Evolutionary conservation across 805 yeast species (phyloP), one percentile per base, ranked within the genome.

Genomic region (Tetrapisispora nanseiensis): DNA sequence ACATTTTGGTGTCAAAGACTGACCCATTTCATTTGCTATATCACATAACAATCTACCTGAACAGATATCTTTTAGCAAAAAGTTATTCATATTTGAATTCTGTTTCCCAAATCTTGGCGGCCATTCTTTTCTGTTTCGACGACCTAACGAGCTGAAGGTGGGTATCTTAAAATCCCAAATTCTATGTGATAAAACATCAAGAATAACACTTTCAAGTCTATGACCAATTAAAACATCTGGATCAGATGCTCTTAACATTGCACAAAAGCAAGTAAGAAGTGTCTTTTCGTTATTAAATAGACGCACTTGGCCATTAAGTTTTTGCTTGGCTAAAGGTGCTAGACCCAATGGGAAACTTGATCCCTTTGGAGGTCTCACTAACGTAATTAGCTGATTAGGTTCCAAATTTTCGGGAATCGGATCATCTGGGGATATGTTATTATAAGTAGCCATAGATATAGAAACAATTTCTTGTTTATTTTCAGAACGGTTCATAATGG

Each of bases 201-300:
- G 62, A 11, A 87, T 79, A 11, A 85, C 73, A 48, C 75, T 76
- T 49, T 90, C 96, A 46, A 92, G 66, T 49, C 82, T 71, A 59
- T 92, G 97, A 24, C 98, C 98, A 31, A 90, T 59, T 41, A 86
- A 75, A 2, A 87, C 81, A 66, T 92, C 98, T 0, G 97, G 97
- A 61, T 92, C 98, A n/a, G 74, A 66, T n/a, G 65, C 66, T 51
- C 78, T 81, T 37, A 90, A 65, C 55, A 78, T 61, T 0, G 85
- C 90, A 41, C 87, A 70, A 38, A 92, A 73, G 59, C 85, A 82
- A 46, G 77, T 77, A 37, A 92, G 68, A 55, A 92, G 61, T 0
- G 84, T 74, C 46, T 76, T 78, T 55, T 92, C 97, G 49, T 75
- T 80, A 24, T 79, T 80, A 54, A 84, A 82, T 8, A 74, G 59